Evolutionary conservation across 2,329 filamentous ascomycete genomes (phyloP), one percentile per base, ranked within the genome.

Genomic region (Talaromyces pinophilus): DNA sequence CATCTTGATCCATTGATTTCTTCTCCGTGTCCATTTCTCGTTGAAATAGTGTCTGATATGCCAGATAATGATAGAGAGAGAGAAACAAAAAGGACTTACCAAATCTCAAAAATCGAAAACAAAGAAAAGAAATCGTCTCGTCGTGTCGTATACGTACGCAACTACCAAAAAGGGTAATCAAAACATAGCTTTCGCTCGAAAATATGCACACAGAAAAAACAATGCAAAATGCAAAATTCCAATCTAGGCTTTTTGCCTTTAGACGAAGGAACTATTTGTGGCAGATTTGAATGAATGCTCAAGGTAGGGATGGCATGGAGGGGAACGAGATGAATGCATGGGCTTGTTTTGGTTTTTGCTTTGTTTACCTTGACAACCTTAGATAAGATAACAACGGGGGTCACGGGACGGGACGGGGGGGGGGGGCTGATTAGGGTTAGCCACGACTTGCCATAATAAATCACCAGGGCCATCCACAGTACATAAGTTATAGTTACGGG

Each of bases 221-320:
- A 55, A 55, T 33, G 28, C 7, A 19, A 35, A 57, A 57, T 25
- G 11, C 6, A 30, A 50, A 48, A 48, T 48, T 13, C 52, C 52
- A 55, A 22, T 35, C 50, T 15, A 22, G 3, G 25, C 50, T 54
- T 30, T 52, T 28, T 28, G 17, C 48, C 15, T 11, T 55, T 2
- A 1, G 25, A 33, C 17, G 2, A 13, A 35, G 10, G 8, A 55
- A 11, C 30, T 35, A 55, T 55, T 10, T 30, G 25, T 54, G 50
- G 50, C 17, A 33, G 28, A 19, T 33, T 33, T 30, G 10, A 10
- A 54, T 57, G 54, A 57, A 57, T 57, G 54, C 33, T 57, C 33
- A 22, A 54, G 28, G 50, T 54, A 54, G 50, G 50, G 50, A 54
- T 54, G 50, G 50, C 28, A 54, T 54, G 50, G 33, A 28, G 48